Conservation (phyloP, 2,329 filamentous ascomycete species). For the Epichloe gansuensis region DNA sequence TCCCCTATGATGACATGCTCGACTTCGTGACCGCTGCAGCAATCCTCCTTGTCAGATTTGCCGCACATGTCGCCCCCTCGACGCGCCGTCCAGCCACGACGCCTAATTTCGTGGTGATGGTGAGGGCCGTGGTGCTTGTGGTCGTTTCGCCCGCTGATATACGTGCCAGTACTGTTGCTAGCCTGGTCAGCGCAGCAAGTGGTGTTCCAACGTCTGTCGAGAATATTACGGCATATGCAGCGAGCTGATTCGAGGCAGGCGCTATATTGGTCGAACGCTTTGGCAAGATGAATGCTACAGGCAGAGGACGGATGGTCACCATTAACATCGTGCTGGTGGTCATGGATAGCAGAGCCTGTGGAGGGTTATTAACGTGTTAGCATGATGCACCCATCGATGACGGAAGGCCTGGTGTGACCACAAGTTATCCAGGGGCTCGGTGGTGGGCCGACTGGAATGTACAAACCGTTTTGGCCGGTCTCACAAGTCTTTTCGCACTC, state of each 20-base stretch:
- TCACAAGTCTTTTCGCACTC: conserved; percentile 20
- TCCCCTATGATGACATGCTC: conserved; percentile 2
- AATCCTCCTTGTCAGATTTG: conserved; percentile 4
- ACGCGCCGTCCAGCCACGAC: conserved; percentile 10
- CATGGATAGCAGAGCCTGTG: conserved; percentile 9
- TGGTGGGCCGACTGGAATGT: neutral
- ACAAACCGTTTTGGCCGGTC: conserved; percentile 13
- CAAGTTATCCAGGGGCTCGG: neutral
- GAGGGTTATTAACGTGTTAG: neutral
- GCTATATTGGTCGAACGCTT: conserved; percentile 23
- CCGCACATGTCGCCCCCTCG: conserved; percentile 4
- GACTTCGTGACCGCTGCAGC: conserved; percentile 6
- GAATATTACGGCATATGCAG: conserved; percentile 24
- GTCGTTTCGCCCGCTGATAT: conserved; percentile 4
- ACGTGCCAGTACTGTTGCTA: neutral
- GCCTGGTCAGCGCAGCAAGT: conserved; percentile 15
- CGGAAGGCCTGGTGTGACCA: neutral
- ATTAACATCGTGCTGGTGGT: conserved; percentile 16
- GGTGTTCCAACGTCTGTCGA: conserved; percentile 16
- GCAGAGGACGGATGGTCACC: conserved; percentile 15
- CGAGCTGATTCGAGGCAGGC: conserved; percentile 24
- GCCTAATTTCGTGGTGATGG: conserved; percentile 13
- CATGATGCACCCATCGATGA: neutral
- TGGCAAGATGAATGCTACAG: conserved; percentile 20
- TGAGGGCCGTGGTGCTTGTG: conserved; percentile 6